Conservation (phyloP, 768 basidiomycete species). For the Boletus fagicola region DNA sequence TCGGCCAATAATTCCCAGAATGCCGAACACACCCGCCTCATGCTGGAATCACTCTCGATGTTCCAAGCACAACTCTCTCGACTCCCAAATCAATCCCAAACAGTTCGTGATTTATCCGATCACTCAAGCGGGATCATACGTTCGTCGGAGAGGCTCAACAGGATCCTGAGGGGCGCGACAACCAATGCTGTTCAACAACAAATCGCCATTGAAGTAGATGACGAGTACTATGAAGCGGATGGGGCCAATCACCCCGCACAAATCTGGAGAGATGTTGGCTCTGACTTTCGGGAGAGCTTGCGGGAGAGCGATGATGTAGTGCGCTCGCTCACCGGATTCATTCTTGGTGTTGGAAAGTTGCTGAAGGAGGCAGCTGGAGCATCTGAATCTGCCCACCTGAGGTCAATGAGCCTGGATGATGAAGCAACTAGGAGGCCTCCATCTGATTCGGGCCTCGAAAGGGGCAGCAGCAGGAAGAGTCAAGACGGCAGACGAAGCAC, state of each 20-base stretch:
- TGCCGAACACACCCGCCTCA: conserved; percentile 64
- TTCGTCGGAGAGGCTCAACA: conserved; percentile 66
- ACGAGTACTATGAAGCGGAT: conserved; percentile 31
- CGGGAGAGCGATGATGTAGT: conserved; percentile 78
- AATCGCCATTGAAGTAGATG: conserved; percentile 72
- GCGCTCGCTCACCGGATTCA: conserved; percentile 68
- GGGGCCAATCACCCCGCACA: conserved; percentile 43
- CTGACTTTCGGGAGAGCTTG: conserved; percentile 69
- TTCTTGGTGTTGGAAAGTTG: conserved; percentile 72
- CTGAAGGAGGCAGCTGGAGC: conserved; percentile 51
- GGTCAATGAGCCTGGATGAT: conserved; percentile 56
- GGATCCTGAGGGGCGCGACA: conserved; percentile 53
- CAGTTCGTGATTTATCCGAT: conserved; percentile 53
- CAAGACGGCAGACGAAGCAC: conserved; percentile 57
- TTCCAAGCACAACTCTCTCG: conserved; percentile 68
- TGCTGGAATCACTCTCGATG: conserved; percentile 65
- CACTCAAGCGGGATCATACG: conserved; percentile 63
- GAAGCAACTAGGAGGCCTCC: conserved; percentile 38
- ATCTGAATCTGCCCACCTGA: conserved; percentile 37
- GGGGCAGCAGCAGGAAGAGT: conserved; percentile 45
- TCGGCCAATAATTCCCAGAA: conserved; percentile 22
- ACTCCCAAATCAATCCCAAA: conserved; percentile 45
- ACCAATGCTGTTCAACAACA: conserved; percentile 65
- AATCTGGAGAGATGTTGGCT: conserved; percentile 67
- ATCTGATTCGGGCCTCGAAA: conserved; percentile 35